phyloP scores from a whole-genome alignment of 192 early-diverging fungal species.

The Linnemannia exigua region DNA sequence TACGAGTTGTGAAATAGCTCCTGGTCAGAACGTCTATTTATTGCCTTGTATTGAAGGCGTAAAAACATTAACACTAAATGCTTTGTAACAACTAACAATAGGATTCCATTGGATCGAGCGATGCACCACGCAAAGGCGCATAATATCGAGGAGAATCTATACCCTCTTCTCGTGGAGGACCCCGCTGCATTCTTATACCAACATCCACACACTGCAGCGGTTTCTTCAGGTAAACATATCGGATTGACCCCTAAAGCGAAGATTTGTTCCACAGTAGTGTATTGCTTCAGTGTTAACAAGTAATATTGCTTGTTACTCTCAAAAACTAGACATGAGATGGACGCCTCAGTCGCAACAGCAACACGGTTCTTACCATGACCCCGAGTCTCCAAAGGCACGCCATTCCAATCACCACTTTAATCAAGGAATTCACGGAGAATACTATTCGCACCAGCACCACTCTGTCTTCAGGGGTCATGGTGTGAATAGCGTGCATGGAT shows the following conservation, averaged over 20 bases:
- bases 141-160: conserved; percentile 79
- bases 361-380: conserved; percentile 39
- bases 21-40: neutral
- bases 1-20: neutral
- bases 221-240: conserved; percentile 28
- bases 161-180: conserved; percentile 83
- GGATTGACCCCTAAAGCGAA: neutral
- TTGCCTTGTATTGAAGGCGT: neutral
- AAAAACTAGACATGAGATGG: conserved; percentile 47
- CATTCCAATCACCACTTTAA: conserved; percentile 44
- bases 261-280: neutral
- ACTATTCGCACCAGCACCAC: conserved; percentile 53
- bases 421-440: conserved; percentile 37
- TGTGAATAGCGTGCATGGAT: conserved; percentile 49
- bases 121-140: conserved; percentile 74
- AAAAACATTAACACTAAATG: no score
- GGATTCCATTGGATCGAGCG: conserved; percentile 67
- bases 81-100: neutral
- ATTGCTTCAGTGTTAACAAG: neutral
- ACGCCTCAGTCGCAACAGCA: conserved; percentile 38
- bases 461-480: conserved; percentile 33
- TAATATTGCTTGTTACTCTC: neutral
- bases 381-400: conserved; percentile 37
- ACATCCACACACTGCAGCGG: conserved; percentile 37
- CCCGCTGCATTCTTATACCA: conserved; percentile 76